Evolutionary conservation across 2,329 filamentous ascomycete species (phyloP).

Genomic region (Aspergillus ochraceoroseus): DNA sequence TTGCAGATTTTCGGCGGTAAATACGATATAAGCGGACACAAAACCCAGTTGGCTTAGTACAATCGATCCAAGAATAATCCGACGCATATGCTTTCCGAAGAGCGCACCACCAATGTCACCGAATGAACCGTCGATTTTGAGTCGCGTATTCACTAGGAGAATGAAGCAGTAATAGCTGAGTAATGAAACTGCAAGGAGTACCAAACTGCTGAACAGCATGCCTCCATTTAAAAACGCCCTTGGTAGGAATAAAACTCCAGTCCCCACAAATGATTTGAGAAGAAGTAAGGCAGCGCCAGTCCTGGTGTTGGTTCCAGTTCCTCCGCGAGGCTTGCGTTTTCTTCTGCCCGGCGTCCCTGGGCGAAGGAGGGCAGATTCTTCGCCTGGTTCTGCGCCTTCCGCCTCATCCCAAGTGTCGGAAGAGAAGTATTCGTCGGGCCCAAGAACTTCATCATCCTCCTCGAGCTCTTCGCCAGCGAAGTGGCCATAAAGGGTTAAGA

Average conservation of each 20-base stretch:
- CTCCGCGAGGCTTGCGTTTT: constrained; percentile 68
- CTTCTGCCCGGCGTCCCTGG: constrained; percentile 63
- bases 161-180: constrained; percentile 98
- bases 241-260: constrained; percentile 87
- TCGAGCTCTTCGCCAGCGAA: constrained; percentile 96
- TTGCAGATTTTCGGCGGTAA: constrained; percentile 91
- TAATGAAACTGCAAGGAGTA: constrained; percentile 77
- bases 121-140: constrained; percentile 88
- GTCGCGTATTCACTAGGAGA: constrained; percentile 76
- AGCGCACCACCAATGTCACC: constrained; percentile 92
- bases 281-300: constrained; percentile 77
- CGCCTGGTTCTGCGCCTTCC: constrained; percentile 70
- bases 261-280: constrained; percentile 96
- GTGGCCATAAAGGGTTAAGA: constrained; percentile 89
- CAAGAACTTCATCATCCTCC: constrained; percentile 87
- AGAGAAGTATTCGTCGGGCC: constrained; percentile 85
- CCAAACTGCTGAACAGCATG: constrained; percentile 91
- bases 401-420: constrained; percentile 63
- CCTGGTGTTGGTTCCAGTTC: constrained; percentile 70
- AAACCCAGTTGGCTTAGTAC: constrained; percentile 95
- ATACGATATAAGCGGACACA: constrained; percentile 91
- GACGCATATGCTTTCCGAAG: constrained; percentile 86
- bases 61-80: constrained; percentile 81
- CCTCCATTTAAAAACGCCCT: constrained; percentile 92
- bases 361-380: constrained; percentile 75